phyloP scores from a whole-genome alignment of 163 green algal species.

The Volvox carteri region DNA sequence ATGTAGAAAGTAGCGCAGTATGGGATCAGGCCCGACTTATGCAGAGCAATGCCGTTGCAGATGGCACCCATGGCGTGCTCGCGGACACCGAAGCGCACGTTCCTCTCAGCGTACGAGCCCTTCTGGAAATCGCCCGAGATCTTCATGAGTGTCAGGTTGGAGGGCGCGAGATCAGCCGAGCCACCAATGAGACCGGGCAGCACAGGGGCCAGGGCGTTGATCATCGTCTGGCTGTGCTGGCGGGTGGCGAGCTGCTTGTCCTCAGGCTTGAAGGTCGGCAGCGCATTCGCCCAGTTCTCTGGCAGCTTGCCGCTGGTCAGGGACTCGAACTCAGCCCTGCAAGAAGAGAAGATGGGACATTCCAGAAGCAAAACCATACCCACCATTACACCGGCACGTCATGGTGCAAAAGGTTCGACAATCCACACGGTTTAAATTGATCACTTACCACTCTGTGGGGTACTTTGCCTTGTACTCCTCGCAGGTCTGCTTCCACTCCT shows the following conservation, averaged over 20 bases:
- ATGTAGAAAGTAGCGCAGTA: slow-evolving; percentile 99
- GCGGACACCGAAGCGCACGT: slow-evolving; percentile 98
- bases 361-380: too few relatives aligned
- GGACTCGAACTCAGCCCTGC: slow-evolving; percentile 67
- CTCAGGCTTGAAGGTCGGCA: slow-evolving; percentile 94
- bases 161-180: slow-evolving; percentile 97
- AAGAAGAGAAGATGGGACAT: not conserved
- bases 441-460: slow-evolving; percentile 83
- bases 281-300: slow-evolving; percentile 86
- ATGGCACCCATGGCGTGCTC: slow-evolving; percentile 99
- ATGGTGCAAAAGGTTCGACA: too few relatives aligned
- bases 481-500: slow-evolving; percentile 79
- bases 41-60: slow-evolving; percentile 95
- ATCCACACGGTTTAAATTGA: too few relatives aligned
- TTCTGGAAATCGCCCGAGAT: slow-evolving; percentile 77
- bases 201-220: slow-evolving; percentile 93
- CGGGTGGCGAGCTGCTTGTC: slow-evolving; percentile 97
- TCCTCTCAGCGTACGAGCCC: slow-evolving; percentile 85
- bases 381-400: too few relatives aligned
- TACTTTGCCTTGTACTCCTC: slow-evolving; percentile 89
- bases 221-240: slow-evolving; percentile 96
- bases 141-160: slow-evolving; percentile 99
- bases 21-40: slow-evolving; percentile 93
- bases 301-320: slow-evolving; percentile 88
- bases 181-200: slow-evolving; percentile 97